Conservation (phyloP, 108 stramenopile genomes). For the Nitzschia sp. region DNA sequence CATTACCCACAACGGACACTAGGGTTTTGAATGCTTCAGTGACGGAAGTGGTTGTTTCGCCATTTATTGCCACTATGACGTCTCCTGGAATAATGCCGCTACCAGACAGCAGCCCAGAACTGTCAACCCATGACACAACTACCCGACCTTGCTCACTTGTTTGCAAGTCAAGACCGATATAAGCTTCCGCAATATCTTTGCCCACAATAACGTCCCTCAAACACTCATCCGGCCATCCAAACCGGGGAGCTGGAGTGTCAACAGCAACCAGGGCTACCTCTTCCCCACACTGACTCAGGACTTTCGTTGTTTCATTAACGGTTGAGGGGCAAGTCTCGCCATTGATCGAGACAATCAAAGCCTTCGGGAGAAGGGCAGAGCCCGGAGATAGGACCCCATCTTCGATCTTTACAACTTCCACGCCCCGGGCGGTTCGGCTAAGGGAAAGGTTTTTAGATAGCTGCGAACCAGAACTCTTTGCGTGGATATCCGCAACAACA, state of each 20-base stretch:
- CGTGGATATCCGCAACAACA: background rate
- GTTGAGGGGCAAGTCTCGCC: conserved; percentile 4
- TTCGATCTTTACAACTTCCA: background rate
- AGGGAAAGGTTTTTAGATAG: background rate
- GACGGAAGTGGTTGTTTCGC: background rate
- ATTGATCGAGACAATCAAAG: conserved; percentile 4
- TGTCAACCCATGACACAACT: conserved; percentile 2
- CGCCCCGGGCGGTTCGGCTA: background rate
- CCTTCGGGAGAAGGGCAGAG: background rate
- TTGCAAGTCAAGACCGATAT: conserved; percentile 1
- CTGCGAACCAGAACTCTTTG: background rate
- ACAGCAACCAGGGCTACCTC: no score
- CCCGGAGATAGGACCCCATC: background rate
- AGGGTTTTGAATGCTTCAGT: background rate
- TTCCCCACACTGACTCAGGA: no score
- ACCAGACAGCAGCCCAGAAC: background rate
- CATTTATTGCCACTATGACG: conserved; percentile 6
- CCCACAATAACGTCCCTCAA: background rate
- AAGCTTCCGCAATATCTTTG: background rate
- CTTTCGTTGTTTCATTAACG: background rate
- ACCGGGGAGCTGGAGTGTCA: no score
- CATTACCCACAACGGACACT: background rate
- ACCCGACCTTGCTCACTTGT: conserved; percentile 3
- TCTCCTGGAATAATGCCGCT: background rate
- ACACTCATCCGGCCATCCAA: no score